Percentiles rank a stretch among this genome's conserved stretches.
Evolutionary conservation across 495 filamentous ascomycete species (phyloP).

Genomic region (Lasiosphaeria ovina): DNA sequence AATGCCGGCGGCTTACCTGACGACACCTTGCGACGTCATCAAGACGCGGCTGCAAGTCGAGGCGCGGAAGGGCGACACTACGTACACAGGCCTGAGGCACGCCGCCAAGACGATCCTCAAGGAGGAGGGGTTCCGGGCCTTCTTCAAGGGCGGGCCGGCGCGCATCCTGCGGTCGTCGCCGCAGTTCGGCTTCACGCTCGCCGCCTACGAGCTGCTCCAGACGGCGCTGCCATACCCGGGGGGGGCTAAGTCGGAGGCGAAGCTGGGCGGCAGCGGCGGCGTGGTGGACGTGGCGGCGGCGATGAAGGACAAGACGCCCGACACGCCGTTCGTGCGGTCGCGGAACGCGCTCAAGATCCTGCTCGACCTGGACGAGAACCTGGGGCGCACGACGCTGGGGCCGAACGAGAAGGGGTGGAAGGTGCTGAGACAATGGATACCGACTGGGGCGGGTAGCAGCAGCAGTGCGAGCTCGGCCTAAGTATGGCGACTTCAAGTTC

Average conservation of each 20-base stretch:
- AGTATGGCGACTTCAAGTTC: neutral
- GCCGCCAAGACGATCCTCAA: constrained; percentile 76
- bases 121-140: constrained; percentile 91
- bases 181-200: constrained; percentile 96
- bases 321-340: constrained; percentile 77
- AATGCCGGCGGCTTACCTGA: constrained; percentile 98
- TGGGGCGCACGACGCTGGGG: constrained; percentile 63
- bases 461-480: constrained; percentile 22
- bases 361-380: constrained; percentile 88
- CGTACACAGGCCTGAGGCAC: constrained; percentile 84
- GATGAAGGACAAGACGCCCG: constrained; percentile 51
- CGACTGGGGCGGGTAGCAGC: constrained; percentile 5
- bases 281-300: constrained; percentile 16
- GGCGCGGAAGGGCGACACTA: constrained; percentile 87
- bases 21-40: constrained; percentile 97
- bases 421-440: constrained; percentile 41
- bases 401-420: constrained; percentile 54
- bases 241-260: constrained; percentile 39
- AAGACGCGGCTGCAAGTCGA: constrained; percentile 98
- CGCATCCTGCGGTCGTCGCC: constrained; percentile 91
- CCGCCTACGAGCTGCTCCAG: constrained; percentile 90
- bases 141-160: constrained; percentile 97
- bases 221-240: constrained; percentile 77
- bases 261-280: constrained; percentile 37
- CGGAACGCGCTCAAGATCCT: constrained; percentile 96